These are phyloP conservation scores for Paspalum vaginatum DNA, from an alignment of 176 grass and related monocot genomes.

Conservation along the genomic window DNA sequence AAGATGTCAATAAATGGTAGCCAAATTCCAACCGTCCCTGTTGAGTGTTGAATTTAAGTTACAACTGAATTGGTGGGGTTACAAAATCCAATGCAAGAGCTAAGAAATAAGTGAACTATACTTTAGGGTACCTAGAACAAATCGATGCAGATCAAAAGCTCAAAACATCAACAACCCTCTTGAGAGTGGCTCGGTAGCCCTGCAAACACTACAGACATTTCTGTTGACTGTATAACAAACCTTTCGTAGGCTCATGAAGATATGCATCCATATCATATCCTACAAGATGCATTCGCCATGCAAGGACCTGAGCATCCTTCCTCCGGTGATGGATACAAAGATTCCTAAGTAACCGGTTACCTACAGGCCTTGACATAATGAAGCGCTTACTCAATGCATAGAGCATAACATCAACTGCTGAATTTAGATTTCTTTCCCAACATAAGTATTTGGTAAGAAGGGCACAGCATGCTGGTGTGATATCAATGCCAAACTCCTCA, in stretches of 20 bases:
- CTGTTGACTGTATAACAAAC: conserved; percentile 60
- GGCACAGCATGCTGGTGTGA: conserved; percentile 71
- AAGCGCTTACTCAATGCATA: conserved; percentile 79
- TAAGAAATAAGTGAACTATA: conserved; percentile 43
- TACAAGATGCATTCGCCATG: conserved; percentile 75
- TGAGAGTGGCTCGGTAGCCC: conserved; percentile 44
- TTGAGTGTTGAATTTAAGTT: conserved; percentile 48
- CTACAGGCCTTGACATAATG: conserved; percentile 57
- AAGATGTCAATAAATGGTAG: too few species aligned
- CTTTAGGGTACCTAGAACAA: conserved; percentile 46
- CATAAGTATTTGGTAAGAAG: conserved; percentile 72
- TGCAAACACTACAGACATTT: conserved; percentile 46
- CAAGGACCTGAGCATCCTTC: conserved; percentile 62
- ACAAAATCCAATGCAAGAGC: conserved; percentile 45
- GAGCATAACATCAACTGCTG: conserved; percentile 73
- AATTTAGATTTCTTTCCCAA: conserved; percentile 59
- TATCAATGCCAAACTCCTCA: conserved; percentile 61
- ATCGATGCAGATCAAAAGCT: conserved; percentile 50
- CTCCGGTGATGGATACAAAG: conserved; percentile 67
- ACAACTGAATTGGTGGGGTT: conserved; percentile 49
- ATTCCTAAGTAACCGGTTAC: conserved; percentile 72
- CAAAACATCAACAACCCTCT: conserved; percentile 56
- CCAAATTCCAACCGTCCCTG: too few species aligned
- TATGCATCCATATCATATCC: conserved; percentile 94
- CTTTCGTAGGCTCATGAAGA: conserved; percentile 70